phyloP scores from a whole-genome alignment of 805 yeast species.

The Vanderwaltozyma polyspora region DNA sequence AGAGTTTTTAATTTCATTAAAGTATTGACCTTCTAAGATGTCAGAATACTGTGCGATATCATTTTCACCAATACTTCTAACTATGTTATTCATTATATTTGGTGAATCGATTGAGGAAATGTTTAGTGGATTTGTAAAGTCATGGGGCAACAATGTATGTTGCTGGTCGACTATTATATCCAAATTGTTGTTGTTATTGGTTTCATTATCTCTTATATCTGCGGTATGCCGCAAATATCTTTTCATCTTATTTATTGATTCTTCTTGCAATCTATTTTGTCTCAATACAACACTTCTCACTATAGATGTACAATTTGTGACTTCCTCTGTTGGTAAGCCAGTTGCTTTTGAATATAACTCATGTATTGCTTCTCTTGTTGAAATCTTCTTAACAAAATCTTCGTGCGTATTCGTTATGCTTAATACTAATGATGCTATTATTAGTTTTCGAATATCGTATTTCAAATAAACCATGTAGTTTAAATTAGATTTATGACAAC shows the following conservation, averaged over 20 bases:
- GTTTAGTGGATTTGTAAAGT: background rate
- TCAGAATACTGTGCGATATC: slow-evolving; percentile 1
- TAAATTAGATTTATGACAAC: slow-evolving; percentile 9
- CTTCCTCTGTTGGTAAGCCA: slow-evolving; percentile 15
- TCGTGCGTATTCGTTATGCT: slow-evolving; percentile 11
- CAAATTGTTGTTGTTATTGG: background rate
- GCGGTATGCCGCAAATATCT: background rate
- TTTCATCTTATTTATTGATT: background rate
- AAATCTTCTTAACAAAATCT: slow-evolving; percentile 4
- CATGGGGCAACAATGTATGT: no score
- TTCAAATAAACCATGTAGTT: slow-evolving; percentile 15
- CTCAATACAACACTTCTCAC: slow-evolving; percentile 17
- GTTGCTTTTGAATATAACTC: slow-evolving; percentile 11
- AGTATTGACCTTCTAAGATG: no score
- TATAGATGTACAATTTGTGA: slow-evolving; percentile 17
- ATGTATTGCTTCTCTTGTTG: slow-evolving; percentile 10
- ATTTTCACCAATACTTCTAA: slow-evolving; percentile 1
- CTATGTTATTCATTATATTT: background rate
- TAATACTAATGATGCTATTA: slow-evolving; percentile 15
- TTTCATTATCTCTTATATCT: background rate
- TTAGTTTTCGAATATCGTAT: slow-evolving; percentile 12
- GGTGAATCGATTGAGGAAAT: slow-evolving; percentile 1
- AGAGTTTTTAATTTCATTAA: background rate
- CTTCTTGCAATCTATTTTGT: slow-evolving; percentile 9
- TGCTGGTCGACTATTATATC: background rate